Conservation (phyloP, 257 asterid genomes). For the Galeopsis tetrahit region DNA sequence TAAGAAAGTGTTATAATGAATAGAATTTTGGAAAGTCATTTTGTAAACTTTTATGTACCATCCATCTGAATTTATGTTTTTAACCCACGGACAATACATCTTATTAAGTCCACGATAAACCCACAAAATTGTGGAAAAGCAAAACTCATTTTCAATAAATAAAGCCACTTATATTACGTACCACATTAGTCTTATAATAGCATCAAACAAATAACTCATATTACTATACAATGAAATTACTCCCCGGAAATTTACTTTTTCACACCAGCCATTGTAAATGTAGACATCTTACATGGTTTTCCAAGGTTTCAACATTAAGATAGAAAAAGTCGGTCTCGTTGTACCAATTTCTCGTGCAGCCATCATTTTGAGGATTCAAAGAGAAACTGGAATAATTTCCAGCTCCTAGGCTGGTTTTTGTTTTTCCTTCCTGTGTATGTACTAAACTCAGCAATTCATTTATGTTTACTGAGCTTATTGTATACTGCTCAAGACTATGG, state of each 20-base stretch:
- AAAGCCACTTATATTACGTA: too few species aligned
- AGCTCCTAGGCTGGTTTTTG: constrained; percentile 3
- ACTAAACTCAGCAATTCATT: constrained; percentile 29
- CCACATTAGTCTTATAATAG: not conserved
- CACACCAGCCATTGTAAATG: constrained; percentile 7
- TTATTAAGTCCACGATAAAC: too few species aligned
- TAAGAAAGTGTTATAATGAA: too few species aligned
- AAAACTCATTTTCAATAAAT: too few species aligned
- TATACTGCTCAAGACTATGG: not conserved
- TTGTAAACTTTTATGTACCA: too few species aligned
- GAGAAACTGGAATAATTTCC: constrained; percentile 19
- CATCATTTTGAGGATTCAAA: not conserved
- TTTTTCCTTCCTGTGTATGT: constrained; percentile 17
- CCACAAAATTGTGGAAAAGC: not conserved
- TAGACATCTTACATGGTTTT: not conserved
- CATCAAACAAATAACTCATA: constrained; percentile 11
- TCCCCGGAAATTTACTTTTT: not conserved
- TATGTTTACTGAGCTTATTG: constrained; percentile 21
- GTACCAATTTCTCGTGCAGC: not conserved
- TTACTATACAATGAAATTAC: constrained; percentile 22
- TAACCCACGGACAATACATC: too few species aligned
- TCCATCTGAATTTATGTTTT: too few species aligned
- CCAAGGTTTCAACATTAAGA: not conserved
- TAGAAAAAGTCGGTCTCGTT: not conserved
- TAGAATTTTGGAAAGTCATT: too few species aligned